Evolutionary conservation across 768 basidiomycete species (phyloP), one percentile per base, ranked within the genome.

Genomic region (Trametes maxima): DNA sequence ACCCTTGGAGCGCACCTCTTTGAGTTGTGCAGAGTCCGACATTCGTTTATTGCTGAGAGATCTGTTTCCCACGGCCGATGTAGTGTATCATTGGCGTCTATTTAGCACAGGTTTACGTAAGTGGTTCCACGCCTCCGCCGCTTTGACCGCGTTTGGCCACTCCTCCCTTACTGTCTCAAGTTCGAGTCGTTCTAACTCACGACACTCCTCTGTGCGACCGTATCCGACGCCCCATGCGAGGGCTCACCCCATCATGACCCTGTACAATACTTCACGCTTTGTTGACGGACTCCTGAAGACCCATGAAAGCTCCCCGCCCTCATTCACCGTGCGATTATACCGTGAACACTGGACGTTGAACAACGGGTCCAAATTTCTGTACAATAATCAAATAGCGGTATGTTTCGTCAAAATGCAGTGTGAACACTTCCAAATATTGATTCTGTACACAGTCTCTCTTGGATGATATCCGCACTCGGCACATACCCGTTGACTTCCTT

Each of bases 401-500:
- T 50, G 78, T 53, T 49, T 19, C 43, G n/a, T 45, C 7, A 1
- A 39, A 4, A 21, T 35, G 4, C 1, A 5, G 21, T 40, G 5
- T 3, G 2, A 17, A 44, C 11, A 21, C 19, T 50, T 37, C 35
- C 42, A 19, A 16, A 49, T 22, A 39, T 62, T 47, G 53, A 64
- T 46, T 49, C 49, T 46, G n/a, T 45, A 49, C 21, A 13, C 68
- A 94, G 92, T 86, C 88, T 46, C 74, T 94, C 7, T 78, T 94
- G 42, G 92, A 94, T 68, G 92, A 94, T 69, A 86, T 94, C 55
- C 84, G 90, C 48, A 87, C 87, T 8, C 85, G 90, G 66, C 81
- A 91, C 48, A 93, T 94, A 79, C 92, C 92, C 13, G 85, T 89
- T 33, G 92, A 94, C 75, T 92, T 91, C 70, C 78, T 93, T 13